A percentile compares a stretch with the other conserved stretches of the same genome.
These are phyloP conservation scores for Aspergillus fructus DNA, from an alignment of 2,329 filamentous ascomycete species.

Conservation along the genomic window DNA sequence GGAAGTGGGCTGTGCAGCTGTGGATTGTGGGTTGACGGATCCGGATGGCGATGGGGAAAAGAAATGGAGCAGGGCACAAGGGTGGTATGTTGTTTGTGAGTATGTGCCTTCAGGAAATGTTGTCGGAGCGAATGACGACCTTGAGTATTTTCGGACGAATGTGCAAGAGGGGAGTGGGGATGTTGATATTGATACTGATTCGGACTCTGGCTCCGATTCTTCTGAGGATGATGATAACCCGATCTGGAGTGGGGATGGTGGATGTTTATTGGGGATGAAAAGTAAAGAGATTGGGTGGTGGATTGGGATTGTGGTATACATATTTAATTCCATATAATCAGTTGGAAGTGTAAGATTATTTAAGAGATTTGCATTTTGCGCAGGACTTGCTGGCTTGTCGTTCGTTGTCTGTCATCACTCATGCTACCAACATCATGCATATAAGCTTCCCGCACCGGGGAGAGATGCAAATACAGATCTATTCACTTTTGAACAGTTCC, in stretches of 20 bases:
- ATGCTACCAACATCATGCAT: constrained; percentile 26
- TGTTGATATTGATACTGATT: not conserved
- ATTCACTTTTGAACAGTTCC: constrained; percentile 26
- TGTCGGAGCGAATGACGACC: constrained; percentile 25
- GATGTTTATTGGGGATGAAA: not conserved
- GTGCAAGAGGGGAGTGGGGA: constrained; percentile 16
- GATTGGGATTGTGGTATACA: not conserved
- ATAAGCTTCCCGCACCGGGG: constrained; percentile 17
- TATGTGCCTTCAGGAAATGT: constrained; percentile 69
- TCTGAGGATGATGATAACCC: not conserved
- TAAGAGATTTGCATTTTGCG: not conserved
- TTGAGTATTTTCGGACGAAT: constrained; percentile 33
- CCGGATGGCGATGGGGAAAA: constrained; percentile 15
- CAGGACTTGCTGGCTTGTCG: constrained; percentile 14
- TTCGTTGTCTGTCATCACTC: constrained; percentile 29
- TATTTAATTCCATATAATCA: not conserved
- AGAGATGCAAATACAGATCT: constrained; percentile 26
- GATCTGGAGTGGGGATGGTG: not conserved
- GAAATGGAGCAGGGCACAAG: constrained; percentile 33
- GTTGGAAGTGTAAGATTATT: not conserved
- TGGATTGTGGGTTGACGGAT: constrained; percentile 41
- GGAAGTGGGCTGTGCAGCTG: constrained; percentile 56
- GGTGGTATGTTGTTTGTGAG: constrained; percentile 69
- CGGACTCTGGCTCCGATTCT: not conserved
- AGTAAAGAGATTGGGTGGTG: not conserved